Conservation (phyloP, 176 grass and related monocot genomes). For the Oryza meridionalis region DNA sequence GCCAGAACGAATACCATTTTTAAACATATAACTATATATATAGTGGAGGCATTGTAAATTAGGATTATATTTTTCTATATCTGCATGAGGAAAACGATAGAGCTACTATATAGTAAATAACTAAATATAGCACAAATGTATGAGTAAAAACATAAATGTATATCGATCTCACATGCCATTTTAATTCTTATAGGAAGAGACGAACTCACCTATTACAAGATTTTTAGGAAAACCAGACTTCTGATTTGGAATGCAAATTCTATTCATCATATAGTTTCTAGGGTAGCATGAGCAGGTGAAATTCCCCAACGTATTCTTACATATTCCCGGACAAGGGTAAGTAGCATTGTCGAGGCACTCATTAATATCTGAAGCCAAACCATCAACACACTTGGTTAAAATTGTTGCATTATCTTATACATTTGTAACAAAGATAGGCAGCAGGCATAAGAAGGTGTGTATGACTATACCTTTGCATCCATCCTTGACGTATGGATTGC, state of each 20-base stretch:
- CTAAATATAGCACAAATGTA: too few relatives aligned
- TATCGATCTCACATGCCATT: too few relatives aligned
- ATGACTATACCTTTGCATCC: conserved; percentile 34
- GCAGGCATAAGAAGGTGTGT: neutral
- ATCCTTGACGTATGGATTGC: conserved; percentile 29
- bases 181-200: neutral
- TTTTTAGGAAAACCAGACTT: neutral
- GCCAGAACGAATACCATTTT: too few relatives aligned
- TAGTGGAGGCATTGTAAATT: too few relatives aligned
- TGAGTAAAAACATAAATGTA: too few relatives aligned
- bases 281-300: neutral
- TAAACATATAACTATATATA: too few relatives aligned
- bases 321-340: conserved; percentile 6
- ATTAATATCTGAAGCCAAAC: conserved; percentile 27
- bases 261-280: neutral
- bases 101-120: too few relatives aligned
- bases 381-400: neutral
- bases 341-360: conserved; percentile 13
- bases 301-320: conserved; percentile 14
- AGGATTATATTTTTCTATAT: too few relatives aligned
- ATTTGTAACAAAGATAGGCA: too few relatives aligned
- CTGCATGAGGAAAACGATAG: too few relatives aligned
- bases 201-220: neutral
- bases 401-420: neutral
- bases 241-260: neutral